Evolutionary conservation across 257 asterid genomes (phyloP).

Genomic region (Euphrasia confusa): DNA sequence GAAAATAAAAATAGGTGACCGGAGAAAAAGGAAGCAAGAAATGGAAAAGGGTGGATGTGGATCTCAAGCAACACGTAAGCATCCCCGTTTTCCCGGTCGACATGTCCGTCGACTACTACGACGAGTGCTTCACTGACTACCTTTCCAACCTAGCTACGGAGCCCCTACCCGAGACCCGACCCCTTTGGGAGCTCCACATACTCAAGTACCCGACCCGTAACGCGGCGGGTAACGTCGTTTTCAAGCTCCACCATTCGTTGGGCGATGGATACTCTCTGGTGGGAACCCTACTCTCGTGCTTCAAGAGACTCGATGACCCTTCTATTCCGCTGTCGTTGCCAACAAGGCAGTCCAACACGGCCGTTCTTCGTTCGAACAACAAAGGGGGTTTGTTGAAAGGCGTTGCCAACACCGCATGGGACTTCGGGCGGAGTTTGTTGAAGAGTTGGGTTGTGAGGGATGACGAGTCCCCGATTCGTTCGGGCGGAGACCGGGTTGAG

Average conservation of each 20-base stretch:
- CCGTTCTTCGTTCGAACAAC: background rate
- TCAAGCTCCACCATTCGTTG: background rate
- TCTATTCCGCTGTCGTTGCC: conserved; percentile 38
- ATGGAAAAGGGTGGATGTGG: conserved; percentile 50
- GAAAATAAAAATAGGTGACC: conserved; percentile 23
- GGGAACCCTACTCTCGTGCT: conserved; percentile 52
- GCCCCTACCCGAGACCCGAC: conserved; percentile 28
- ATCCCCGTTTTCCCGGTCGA: conserved; percentile 31
- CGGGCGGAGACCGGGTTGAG: conserved; percentile 34
- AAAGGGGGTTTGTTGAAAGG: conserved; percentile 27
- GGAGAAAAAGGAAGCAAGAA: conserved; percentile 28
- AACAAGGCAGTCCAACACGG: conserved; percentile 1
- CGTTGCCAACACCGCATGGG: conserved; percentile 27
- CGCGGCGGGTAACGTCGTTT: conserved; percentile 29
- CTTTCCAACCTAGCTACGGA: conserved; percentile 31
- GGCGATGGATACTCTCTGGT: conserved; percentile 56
- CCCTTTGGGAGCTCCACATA: conserved; percentile 49
- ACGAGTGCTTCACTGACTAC: conserved; percentile 36
- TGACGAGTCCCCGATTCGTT: conserved; percentile 41
- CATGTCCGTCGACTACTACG: conserved; percentile 35
- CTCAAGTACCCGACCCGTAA: conserved; percentile 41
- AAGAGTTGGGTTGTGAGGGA: conserved; percentile 36
- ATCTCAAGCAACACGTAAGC: conserved; percentile 32
- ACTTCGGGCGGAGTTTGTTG: conserved; percentile 35
- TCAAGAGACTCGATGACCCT: conserved; percentile 41